phyloP scores from a whole-genome alignment of 1,284 basidiomycete genomes.

The Violaceomyces palustris region DNA sequence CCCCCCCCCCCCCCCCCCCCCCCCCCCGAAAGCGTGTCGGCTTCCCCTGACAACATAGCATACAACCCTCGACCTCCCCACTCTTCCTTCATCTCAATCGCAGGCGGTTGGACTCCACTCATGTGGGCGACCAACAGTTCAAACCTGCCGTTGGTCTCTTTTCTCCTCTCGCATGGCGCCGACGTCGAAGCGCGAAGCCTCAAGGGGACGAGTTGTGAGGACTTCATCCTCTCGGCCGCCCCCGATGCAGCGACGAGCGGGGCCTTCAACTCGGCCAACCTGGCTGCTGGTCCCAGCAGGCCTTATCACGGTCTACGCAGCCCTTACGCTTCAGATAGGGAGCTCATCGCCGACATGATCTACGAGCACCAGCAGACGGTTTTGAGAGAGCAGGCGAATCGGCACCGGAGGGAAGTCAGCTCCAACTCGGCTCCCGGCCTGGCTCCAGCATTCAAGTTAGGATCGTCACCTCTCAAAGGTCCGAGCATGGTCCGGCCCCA shows the following conservation, averaged over 20 bases:
- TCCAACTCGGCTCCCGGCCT: too few relatives aligned
- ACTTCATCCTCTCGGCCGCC: conserved; percentile 40
- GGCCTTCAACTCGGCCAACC: too few relatives aligned
- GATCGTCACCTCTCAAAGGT: too few relatives aligned
- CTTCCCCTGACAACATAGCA: background rate
- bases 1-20: too few relatives aligned
- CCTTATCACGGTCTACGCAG: background rate
- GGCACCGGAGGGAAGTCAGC: too few relatives aligned
- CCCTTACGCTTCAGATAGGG: conserved; percentile 12
- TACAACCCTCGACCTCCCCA: background rate
- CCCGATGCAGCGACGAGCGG: conserved; percentile 11
- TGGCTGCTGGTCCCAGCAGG: too few relatives aligned
- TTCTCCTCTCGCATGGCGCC: conserved; percentile 79
- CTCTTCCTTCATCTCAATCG: background rate
- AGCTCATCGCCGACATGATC: conserved; percentile 40
- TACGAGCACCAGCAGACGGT: conserved; percentile 40
- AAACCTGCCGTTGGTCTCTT: conserved; percentile 83
- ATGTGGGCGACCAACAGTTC: conserved; percentile 85
- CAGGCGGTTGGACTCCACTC: conserved; percentile 90
- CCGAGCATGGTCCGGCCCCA: too few relatives aligned
- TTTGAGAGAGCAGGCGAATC: too few relatives aligned
- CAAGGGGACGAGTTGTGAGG: conserved; percentile 41
- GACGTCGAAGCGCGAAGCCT: conserved; percentile 34
- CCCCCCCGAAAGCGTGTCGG: too few relatives aligned
- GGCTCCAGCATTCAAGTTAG: too few relatives aligned